Base-by-base conservation (phyloP, 1,284 basidiomycete genomes). In the Earliella scabrosa region DNA sequence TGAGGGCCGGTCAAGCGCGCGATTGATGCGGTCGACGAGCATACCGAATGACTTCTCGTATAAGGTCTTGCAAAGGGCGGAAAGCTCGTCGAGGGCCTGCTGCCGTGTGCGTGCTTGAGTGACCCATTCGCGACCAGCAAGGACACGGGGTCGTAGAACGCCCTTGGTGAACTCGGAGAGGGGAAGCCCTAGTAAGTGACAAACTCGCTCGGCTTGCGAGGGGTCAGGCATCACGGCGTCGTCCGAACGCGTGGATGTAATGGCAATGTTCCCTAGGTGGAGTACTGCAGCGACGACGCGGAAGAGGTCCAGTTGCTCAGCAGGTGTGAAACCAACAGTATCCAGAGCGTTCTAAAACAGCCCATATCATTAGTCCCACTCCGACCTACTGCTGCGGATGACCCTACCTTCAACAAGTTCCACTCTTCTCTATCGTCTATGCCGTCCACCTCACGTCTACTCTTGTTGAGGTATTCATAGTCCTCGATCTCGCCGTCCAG, bases 51-150 rank as follows among this genome's bases (percentile, higher is more conserved):
- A 94, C 75, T 98, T 98, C 77, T 99, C 97, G 73, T 98, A 99
- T 23, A 99, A 80, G 1, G 94, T 97, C 79, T 99, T 99, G 77
- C 93, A 96, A 20, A 99, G 79, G 0, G 96, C 88, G 0, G 87
- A 89, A 20, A 99, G 83, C 73, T 99, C 97, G 60, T 98, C 97
- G 27, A 92, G 76, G 7, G 96, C 97, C 71, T 99, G 97, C 63
- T 93, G 92, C 65, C 88, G 85, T 13, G 93, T 97, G 41, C 97
- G 82, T 4, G 95, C 90, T 66, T 99, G 95, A 0, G 92, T 91
- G 18, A 99, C 96, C 93, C 95, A 97, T 76, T 99, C 97, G 14
- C 96, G 83, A 23, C 97, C 97, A 13, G 97, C 97, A 41, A 97
- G 88, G 21, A 97, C 92, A 50, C 88, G 90, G 2, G 97, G 95